Percentiles rank a stretch among this genome's conserved stretches.
These are phyloP conservation scores for Picea engelmannii DNA, from an alignment of 83 land plant species.

Conservation along the genomic window DNA sequence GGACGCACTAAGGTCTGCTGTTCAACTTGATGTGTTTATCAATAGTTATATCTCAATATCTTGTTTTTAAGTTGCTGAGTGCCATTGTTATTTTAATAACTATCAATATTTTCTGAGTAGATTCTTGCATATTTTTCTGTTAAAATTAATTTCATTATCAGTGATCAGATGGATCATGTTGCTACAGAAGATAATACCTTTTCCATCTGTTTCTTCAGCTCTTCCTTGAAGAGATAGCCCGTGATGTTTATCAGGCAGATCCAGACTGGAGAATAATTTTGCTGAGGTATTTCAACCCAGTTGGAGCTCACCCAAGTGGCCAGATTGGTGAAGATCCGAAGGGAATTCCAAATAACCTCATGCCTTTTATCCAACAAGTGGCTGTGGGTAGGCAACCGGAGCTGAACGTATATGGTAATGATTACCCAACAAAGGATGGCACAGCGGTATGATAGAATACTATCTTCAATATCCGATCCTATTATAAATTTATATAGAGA, in stretches of 20 bases:
- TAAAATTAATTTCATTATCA: not conserved
- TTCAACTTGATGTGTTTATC: not conserved
- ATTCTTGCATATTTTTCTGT: constrained; percentile 3
- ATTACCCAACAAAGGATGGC: constrained; percentile 87
- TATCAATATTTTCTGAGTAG: not conserved
- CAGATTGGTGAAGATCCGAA: constrained; percentile 90
- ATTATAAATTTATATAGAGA: not conserved
- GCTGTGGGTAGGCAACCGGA: constrained; percentile 85
- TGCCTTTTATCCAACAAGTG: constrained; percentile 96
- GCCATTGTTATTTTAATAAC: not conserved
- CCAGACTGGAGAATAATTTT: constrained; percentile 83
- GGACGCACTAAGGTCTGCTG: constrained; percentile 65
- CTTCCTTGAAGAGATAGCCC: constrained; percentile 76
- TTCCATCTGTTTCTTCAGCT: constrained; percentile 36
- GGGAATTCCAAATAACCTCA: constrained; percentile 88
- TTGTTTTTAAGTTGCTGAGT: not conserved
- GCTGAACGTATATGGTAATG: constrained; percentile 85
- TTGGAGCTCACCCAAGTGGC: constrained; percentile 94
- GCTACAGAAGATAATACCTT: not conserved
- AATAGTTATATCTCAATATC: not conserved
- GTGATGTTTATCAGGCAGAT: constrained; percentile 74
- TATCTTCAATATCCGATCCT: constrained; percentile 6
- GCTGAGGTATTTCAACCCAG: constrained; percentile 90
- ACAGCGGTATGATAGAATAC: constrained; percentile 57
- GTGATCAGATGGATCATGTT: not conserved